phyloP scores from a whole-genome alignment of 257 asterid genomes.

The Anisodus tanguticus region DNA sequence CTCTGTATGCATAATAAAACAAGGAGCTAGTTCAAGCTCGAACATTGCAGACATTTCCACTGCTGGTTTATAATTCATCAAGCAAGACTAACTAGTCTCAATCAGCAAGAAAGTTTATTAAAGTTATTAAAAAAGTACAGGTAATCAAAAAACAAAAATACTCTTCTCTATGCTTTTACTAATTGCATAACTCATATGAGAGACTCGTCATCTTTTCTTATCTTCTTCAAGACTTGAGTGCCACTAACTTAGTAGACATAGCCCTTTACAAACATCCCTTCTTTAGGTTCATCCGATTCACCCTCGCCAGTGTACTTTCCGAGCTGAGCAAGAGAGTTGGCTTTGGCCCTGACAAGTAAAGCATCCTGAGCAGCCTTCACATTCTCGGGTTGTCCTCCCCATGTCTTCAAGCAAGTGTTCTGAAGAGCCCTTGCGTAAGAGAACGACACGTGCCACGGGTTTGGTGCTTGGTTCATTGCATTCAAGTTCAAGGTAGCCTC shows the following conservation, averaged over 20 bases:
- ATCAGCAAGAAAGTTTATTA: conserved; percentile 20
- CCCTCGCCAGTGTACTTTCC: conserved; percentile 79
- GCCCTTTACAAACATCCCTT: conserved; percentile 78
- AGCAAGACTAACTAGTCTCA: conserved; percentile 25
- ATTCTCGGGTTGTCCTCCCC: conserved; percentile 75
- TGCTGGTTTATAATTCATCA: neutral
- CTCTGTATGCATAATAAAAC: neutral
- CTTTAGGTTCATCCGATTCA: conserved; percentile 77
- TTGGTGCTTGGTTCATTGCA: conserved; percentile 82
- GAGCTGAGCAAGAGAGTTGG: conserved; percentile 82
- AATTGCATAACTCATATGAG: conserved; percentile 10
- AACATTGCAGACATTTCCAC: neutral
- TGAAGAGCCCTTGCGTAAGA: conserved; percentile 80
- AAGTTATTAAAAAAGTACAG: conserved; percentile 6
- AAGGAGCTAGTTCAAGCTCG: neutral
- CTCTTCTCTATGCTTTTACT: conserved; percentile 32
- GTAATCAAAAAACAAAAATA: conserved; percentile 37
- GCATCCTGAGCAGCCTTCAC: conserved; percentile 69
- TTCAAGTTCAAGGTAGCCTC: conserved; percentile 80
- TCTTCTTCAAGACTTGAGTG: conserved; percentile 15
- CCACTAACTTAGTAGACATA: conserved; percentile 54
- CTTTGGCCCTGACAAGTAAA: conserved; percentile 65
- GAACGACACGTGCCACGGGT: conserved; percentile 85
- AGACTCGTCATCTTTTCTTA: neutral
- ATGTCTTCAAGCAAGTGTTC: conserved; percentile 78